phyloP scores from a whole-genome alignment of 495 filamentous ascomycete species.

The Talaromyces adpressus region DNA sequence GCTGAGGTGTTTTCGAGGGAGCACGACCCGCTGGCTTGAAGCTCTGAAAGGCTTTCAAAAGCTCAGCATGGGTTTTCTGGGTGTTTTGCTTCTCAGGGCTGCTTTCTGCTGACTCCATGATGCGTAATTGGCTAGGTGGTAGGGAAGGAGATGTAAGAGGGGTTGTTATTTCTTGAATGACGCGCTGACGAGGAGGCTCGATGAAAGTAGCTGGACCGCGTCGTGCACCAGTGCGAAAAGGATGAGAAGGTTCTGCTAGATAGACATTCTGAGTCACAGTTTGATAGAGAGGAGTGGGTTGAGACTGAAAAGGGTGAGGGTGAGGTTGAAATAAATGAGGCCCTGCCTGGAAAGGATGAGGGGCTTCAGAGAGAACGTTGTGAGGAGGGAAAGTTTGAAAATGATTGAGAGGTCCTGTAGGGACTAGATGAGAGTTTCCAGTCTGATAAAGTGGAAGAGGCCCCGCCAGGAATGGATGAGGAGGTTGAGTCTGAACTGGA shows the following conservation, averaged over 20 bases:
- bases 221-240: neutral
- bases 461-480: neutral
- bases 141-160: neutral
- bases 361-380: neutral
- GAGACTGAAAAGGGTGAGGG: neutral
- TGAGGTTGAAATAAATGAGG: neutral
- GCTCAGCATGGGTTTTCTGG: neutral
- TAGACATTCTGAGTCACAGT: neutral
- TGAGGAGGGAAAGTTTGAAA: neutral
- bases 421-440: neutral
- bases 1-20: neutral
- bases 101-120: neutral
- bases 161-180: neutral
- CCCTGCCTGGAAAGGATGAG: neutral
- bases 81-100: neutral
- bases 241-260: neutral
- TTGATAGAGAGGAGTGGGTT: neutral
- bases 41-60: constrained; percentile 2
- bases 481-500: neutral
- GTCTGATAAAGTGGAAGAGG: neutral
- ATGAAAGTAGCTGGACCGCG: neutral
- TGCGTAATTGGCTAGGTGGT: neutral
- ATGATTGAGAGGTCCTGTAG: neutral
- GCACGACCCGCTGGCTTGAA: neutral
- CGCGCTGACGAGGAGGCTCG: neutral